Base-by-base conservation (phyloP, 192 early-diverging fungal genomes). In the Entomortierella chlamydospora region DNA sequence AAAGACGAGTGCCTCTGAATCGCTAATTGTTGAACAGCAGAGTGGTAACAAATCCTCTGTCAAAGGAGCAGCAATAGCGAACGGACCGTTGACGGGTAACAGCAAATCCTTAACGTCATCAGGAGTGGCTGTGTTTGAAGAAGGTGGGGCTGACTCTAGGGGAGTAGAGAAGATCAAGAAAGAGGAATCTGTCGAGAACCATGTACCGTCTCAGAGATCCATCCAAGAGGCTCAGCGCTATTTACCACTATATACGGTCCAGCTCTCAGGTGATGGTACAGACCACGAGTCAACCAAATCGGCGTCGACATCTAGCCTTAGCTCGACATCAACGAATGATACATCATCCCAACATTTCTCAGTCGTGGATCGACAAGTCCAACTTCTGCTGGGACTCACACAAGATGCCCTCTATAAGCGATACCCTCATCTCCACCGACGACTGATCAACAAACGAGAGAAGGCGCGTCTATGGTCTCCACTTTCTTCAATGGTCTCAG, bases 401-500 rank as follows among this genome's bases (percentile, higher is more conserved):
- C 76, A 80, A 8, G 68, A 79, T n/a, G 72, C 79, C 23, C 79
- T 93, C 22, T 90, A 86, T 73, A 53, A 56, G 28, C 80, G 72
- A n/a, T 93, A 93, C 50, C 86, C 90, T n/a, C 81, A 88, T 29
- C 70, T 93, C 20, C 73, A 78, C 43, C 86, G 88, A 22, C 84
- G 87, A 20, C 52, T 66, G 33, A 73, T 93, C 15, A 86, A 77
- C 8, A 66, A 67, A 15, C 64, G 78, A 0, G 90, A 93, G 54
- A 93, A 93, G 73, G 90, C 89, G 58, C 89, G 88, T 20, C 69
- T 93, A 20, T 93, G 91, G 91, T 87, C 85, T 29, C 91, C 91
- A 0, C 68, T 93, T n/a, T 83, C 91, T 0, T 84, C 82, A 5
- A 93, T 93, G 91, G 73, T 88, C 17, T 81, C 78, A 13, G 78